A percentile compares a stretch with the other conserved stretches of the same genome.
Conservation (phyloP, 1,139 yeast species). For the Yamadazyma atlantica region DNA sequence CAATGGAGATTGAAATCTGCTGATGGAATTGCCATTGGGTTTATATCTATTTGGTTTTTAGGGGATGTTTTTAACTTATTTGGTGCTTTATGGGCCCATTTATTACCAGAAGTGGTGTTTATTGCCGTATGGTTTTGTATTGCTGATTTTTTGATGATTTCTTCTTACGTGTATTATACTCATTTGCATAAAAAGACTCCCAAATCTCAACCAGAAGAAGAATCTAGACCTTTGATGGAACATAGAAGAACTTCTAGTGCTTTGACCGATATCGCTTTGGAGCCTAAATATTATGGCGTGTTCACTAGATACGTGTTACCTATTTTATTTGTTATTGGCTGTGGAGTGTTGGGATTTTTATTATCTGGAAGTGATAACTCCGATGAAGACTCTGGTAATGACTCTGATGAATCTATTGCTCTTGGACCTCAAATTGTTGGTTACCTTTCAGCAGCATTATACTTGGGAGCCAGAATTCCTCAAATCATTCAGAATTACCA, state of each 20-base stretch:
- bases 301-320: constrained; percentile 60
- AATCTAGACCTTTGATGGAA: constrained; percentile 18
- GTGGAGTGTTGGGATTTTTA: constrained; percentile 66
- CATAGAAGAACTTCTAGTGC: constrained; percentile 45
- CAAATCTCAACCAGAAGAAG: constrained; percentile 8
- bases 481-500: constrained; percentile 71
- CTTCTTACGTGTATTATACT: constrained; percentile 60
- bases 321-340: constrained; percentile 58
- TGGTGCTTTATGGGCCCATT: constrained; percentile 71
- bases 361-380: constrained; percentile 44
- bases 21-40: constrained; percentile 74
- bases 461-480: constrained; percentile 77
- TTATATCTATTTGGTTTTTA: constrained; percentile 67
- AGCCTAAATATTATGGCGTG: constrained; percentile 43
- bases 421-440: constrained; percentile 72
- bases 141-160: constrained; percentile 63
- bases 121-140: constrained; percentile 75
- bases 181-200: constrained; percentile 38
- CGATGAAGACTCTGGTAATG: constrained; percentile 13
- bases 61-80: constrained; percentile 70
- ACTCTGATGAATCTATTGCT: constrained; percentile 22
- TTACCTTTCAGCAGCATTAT: constrained; percentile 66
- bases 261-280: constrained; percentile 45
- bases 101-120: constrained; percentile 67
- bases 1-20: constrained; percentile 80